phyloP scores from a whole-genome alignment of 2,329 filamentous ascomycete species.

The Fusarium secorum region DNA sequence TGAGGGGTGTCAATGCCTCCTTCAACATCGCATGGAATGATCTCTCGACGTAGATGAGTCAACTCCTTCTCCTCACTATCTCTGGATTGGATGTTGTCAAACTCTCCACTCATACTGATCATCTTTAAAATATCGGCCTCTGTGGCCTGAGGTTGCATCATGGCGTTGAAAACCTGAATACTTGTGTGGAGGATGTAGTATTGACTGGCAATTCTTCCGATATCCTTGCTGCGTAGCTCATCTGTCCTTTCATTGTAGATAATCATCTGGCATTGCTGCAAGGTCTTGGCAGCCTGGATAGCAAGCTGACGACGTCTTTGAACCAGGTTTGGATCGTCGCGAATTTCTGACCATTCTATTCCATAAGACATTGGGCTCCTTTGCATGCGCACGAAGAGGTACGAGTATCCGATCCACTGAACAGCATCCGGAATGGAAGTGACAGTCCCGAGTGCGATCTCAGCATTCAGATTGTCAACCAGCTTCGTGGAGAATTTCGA shows the following conservation, averaged over 20 bases:
- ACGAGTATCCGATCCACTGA: constrained; percentile 97
- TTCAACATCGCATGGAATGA: constrained; percentile 79
- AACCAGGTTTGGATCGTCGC: constrained; percentile 87
- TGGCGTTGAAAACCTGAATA: constrained; percentile 93
- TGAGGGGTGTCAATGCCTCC: constrained; percentile 76
- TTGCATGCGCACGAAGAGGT: constrained; percentile 96
- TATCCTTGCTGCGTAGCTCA: constrained; percentile 91
- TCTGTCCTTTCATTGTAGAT: constrained; percentile 97
- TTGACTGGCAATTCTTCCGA: constrained; percentile 95
- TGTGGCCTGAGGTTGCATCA: constrained; percentile 86
- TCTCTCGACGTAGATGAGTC: constrained; percentile 73
- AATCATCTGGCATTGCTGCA: constrained; percentile 97
- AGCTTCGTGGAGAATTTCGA: constrained; percentile 94
- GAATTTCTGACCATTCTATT: constrained; percentile 91
- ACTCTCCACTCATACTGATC: constrained; percentile 97
- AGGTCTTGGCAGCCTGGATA: constrained; percentile 83
- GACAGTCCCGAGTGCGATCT: constrained; percentile 92
- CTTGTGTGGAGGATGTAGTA: constrained; percentile 95
- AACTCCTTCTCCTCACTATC: constrained; percentile 92
- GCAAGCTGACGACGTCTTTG: constrained; percentile 85
- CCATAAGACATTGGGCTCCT: constrained; percentile 91
- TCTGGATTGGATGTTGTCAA: constrained; percentile 93
- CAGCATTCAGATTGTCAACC: constrained; percentile 96
- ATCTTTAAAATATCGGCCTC: constrained; percentile 95
- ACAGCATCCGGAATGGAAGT: constrained; percentile 93